Evolutionary conservation across 495 filamentous ascomycete species (phyloP), one percentile per base, ranked within the genome.

Genomic region (Tuber magnatum): DNA sequence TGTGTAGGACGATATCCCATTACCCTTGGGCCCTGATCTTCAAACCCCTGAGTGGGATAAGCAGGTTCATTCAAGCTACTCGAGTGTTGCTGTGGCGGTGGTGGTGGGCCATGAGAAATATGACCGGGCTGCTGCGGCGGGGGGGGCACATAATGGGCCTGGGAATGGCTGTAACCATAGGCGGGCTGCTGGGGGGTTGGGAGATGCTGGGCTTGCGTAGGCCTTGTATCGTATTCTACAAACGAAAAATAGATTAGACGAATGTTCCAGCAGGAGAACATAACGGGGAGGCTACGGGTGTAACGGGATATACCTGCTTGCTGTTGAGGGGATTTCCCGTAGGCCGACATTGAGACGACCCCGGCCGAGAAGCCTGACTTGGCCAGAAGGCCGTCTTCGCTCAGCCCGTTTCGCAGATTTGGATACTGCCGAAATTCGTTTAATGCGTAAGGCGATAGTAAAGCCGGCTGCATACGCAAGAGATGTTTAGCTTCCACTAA

Each of bases 1-100:
- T 86, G 83, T 48, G 85, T 85, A 24, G 95, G 94, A 46, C 87
- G 84, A 82, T 89, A 93, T 68, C 88, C 90, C 43, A 88, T 85
- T 71, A 97, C 85, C 78, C 90, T 87, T 42, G 91, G 88, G 56
- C 85, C 84, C 84, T 89, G 83, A 81, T 85, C 77, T 84, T 89
- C 85, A 86, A 89, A 86, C 46, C 78, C 72, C 61, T 76, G 73
- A 82, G 79, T 71, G 73, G 82, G 61, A 74, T 71, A 74, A 75
- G 80, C 61, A 69, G 83, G 44, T 72, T 77, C 70, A 78, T 71
- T 82, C 79, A 71, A 77, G 73, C 74, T 75, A 74, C 74, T 78
- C 78, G 72, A 44, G 71, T 76, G 83, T 70, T 70, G 81, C 56
- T 73, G 81, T 32, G 78, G 78, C 18, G 74, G 74, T 38, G 79